Evolutionary conservation across 805 yeast species (phyloP).

Genomic region (Candida michaelii): DNA sequence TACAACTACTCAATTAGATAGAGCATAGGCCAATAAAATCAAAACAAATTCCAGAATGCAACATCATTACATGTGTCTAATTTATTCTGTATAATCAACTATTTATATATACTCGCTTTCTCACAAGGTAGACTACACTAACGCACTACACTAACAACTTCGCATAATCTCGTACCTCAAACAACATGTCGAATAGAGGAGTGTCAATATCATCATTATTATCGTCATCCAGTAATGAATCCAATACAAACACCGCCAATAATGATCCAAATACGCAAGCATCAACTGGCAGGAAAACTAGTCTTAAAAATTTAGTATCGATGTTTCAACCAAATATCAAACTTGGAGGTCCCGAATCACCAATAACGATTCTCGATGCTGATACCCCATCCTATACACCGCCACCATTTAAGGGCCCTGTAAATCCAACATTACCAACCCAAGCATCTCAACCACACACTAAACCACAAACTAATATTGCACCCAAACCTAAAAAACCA

Average conservation of each 20-base stretch:
- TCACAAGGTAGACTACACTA: no score
- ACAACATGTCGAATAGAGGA: slow-evolving; percentile 21
- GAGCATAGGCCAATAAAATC: slow-evolving; percentile 55
- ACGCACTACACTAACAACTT: no score
- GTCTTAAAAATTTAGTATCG: slow-evolving; percentile 23
- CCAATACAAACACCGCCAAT: neutral
- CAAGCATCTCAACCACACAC: neutral
- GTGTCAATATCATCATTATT: slow-evolving; percentile 36
- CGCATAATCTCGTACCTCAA: neutral
- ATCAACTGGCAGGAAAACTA: neutral
- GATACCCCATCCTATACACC: slow-evolving; percentile 8
- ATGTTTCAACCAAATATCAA: slow-evolving; percentile 31
- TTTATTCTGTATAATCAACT: no score
- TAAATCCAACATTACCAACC: neutral
- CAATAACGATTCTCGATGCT: slow-evolving; percentile 11
- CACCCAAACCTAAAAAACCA: slow-evolving; percentile 4
- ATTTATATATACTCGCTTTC: no score
- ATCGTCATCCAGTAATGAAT: slow-evolving; percentile 5
- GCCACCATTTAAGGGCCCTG: slow-evolving; percentile 1
- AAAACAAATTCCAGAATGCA: no score
- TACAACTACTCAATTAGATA: slow-evolving; percentile 66
- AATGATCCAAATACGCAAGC: neutral
- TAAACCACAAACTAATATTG: neutral
- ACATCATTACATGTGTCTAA: no score
- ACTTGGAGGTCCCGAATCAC: slow-evolving; percentile 11